Base-by-base conservation (phyloP, 1,139 yeast genomes). In the Yamadazyma diospyri region DNA sequence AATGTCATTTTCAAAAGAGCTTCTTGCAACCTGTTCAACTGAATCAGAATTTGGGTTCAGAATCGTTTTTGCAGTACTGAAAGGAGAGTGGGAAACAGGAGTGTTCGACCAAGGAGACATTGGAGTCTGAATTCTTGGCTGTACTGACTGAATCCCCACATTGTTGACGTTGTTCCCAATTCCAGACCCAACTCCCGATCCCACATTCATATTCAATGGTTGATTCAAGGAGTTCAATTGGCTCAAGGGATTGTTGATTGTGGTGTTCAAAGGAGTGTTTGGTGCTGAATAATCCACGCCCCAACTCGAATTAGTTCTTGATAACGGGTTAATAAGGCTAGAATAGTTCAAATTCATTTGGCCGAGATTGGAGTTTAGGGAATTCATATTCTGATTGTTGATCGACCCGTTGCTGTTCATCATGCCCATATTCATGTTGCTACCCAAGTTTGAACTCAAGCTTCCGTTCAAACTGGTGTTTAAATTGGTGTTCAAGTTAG, bases 81-180 rank as follows among this genome's bases (percentile, higher is more conserved):
- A 69, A 2, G 75, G 75, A 3, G 73, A 67, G 37, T 51, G 55
- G 39, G 45, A 57, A 4, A 62, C 49, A 34, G 59, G 69, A 10
- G 53, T 48, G 6, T 60, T 56, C 4, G 65, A 44, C 73, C 73
- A 67, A 4, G 74, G 73, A 1, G 72, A 66, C 33, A 63, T 49
- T 4, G 72, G 71, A 3, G 65, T 63, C 39, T 63, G 72, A 24
- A 17, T 23, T 9, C 9, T 6, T 7, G 20, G 9, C 20, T 18
- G 20, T 9, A 18, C 20, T 18, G 20, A 18, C 6, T 6, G 20
- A 7, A 18, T 9, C 20, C 20, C 20, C 6, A 18, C 20, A 18
- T 9, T 18, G 9, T 18, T 18, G 20, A 18, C 21, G 17, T 16
- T 16, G 4, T 18, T 16, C n/a, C 16, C 6, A 16, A 8, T 22